Evolutionary conservation across 108 stramenopile species (phyloP).

Genomic region (Cyclotella distinguenda): DNA sequence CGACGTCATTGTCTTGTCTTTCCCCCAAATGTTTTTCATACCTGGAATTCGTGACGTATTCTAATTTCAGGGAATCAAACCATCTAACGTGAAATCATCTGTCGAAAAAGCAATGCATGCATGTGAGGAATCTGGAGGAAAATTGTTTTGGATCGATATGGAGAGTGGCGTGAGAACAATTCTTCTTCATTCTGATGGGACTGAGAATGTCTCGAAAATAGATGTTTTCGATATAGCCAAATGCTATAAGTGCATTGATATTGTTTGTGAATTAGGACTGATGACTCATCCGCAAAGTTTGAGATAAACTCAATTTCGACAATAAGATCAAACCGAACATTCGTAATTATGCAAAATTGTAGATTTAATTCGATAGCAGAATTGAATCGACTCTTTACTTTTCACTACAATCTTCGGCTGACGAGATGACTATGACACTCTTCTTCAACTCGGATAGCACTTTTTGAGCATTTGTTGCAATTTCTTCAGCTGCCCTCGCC

Average conservation of each 20-base stretch:
- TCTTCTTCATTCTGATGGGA: not conserved
- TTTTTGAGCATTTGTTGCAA: constrained; percentile 20
- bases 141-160: constrained; percentile 87
- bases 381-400: not conserved
- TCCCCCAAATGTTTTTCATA: not conserved
- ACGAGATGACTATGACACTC: constrained; percentile 11
- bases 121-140: constrained; percentile 32
- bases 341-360: not conserved
- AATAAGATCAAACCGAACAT: not conserved
- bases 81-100: constrained; percentile 63
- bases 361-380: not conserved
- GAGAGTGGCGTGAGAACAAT: constrained; percentile 77
- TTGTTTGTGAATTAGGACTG: constrained; percentile 52
- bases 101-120: constrained; percentile 48
- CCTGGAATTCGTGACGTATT: not conserved
- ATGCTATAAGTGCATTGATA: constrained; percentile 67
- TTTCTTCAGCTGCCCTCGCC: constrained; percentile 17
- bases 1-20: not conserved
- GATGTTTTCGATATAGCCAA: constrained; percentile 84
- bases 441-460: constrained; percentile 15
- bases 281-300: constrained; percentile 42
- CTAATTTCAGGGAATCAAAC: constrained; percentile 70
- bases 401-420: constrained; percentile 12
- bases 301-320: constrained; percentile 1
- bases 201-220: constrained; percentile 44